A percentile compares a stretch with the other conserved stretches of the same genome.
phyloP scores from a whole-genome alignment of 2,329 filamentous ascomycete species.

The Colletotrichum sp. region DNA sequence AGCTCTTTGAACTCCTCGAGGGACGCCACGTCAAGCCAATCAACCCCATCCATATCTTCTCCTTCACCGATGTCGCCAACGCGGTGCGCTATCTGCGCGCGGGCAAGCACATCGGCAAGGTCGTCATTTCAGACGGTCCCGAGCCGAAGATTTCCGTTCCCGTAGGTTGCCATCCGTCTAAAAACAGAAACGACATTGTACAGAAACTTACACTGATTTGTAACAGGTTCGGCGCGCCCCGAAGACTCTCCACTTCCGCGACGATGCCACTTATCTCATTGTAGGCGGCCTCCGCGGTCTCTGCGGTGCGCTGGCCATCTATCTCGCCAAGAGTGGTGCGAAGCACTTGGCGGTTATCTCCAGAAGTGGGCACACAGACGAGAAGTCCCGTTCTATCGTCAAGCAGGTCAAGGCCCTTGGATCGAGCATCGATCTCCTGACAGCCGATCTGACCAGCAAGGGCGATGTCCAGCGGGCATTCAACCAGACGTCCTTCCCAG shows the following conservation, averaged over 20 bases:
- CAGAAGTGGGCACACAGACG: background rate
- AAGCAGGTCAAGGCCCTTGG: background rate
- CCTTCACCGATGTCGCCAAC: background rate
- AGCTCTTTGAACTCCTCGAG: slow-evolving; percentile 14
- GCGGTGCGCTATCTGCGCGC: background rate
- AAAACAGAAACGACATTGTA: no score
- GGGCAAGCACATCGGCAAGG: slow-evolving; percentile 46
- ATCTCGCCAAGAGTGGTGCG: background rate
- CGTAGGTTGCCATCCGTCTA: background rate
- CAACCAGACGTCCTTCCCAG: background rate
- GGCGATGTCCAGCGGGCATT: background rate
- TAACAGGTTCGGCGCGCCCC: background rate
- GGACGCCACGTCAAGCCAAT: background rate
- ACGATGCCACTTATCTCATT: background rate
- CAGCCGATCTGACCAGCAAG: background rate
- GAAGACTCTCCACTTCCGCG: slow-evolving; percentile 3
- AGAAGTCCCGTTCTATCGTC: background rate
- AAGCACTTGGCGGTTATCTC: background rate
- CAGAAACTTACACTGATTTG: background rate
- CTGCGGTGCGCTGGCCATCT: background rate
- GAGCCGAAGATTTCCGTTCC: background rate
- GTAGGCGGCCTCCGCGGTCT: background rate
- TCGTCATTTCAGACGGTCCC: slow-evolving; percentile 30
- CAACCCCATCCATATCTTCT: background rate
- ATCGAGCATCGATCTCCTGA: background rate